A percentile compares a stretch with the other conserved stretches of the same genome.
Conservation (phyloP, 2,329 filamentous ascomycete species). For the Alternaria sp. region DNA sequence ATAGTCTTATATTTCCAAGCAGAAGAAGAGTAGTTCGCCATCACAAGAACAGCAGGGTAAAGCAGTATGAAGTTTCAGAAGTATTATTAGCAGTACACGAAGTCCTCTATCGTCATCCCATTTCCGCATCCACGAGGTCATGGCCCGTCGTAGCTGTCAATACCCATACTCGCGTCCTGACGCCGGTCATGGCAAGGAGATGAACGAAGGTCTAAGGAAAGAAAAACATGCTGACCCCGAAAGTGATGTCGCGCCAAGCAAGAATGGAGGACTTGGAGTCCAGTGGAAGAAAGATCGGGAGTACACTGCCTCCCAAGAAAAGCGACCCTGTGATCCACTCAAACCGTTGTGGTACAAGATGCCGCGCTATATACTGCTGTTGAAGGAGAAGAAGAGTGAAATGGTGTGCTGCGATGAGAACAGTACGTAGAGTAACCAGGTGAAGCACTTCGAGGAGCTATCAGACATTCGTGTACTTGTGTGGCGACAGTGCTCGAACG, state of each 20-base stretch:
- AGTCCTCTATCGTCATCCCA: constrained; percentile 4
- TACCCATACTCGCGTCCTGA: constrained; percentile 22
- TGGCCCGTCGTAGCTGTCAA: constrained; percentile 17
- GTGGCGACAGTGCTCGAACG: not conserved
- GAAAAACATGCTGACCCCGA: constrained; percentile 5
- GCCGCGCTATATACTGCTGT: constrained; percentile 27
- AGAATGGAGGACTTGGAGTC: constrained; percentile 19
- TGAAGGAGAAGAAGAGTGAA: constrained; percentile 15
- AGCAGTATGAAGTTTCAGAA: constrained; percentile 13
- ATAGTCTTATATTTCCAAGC: constrained; percentile 39
- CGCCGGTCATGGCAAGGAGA: constrained; percentile 17
- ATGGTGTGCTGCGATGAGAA: constrained; percentile 19
- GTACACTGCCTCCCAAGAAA: constrained; percentile 24
- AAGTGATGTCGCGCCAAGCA: constrained; percentile 8
- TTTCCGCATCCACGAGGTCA: constrained; percentile 13
- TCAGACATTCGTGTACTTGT: constrained; percentile 11
- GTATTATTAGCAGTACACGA: constrained; percentile 28
- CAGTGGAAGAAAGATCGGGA: constrained; percentile 17
- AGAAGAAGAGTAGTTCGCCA: not conserved
- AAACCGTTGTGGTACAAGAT: constrained; percentile 33
- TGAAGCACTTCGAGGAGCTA: constrained; percentile 10
- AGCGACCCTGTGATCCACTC: constrained; percentile 27
- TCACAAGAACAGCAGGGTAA: not conserved
- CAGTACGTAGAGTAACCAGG: constrained; percentile 20
- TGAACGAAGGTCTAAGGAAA: constrained; percentile 8